These are phyloP conservation scores for Alternaria dauci DNA, from an alignment of 2,329 filamentous ascomycete genomes.

Conservation along the genomic window DNA sequence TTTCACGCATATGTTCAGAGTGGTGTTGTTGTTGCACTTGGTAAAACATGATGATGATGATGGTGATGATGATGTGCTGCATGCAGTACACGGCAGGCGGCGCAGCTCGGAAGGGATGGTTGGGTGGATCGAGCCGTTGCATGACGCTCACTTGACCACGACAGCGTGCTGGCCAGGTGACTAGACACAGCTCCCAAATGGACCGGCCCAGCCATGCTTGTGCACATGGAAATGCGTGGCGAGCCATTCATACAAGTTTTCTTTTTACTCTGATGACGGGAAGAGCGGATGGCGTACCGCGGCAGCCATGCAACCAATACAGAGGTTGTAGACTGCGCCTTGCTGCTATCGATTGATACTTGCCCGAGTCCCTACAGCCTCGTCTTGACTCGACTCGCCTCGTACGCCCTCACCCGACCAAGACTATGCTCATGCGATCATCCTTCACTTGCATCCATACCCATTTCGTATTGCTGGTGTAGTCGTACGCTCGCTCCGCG, in stretches of 20 bases:
- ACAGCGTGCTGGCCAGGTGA: background rate
- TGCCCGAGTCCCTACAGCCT: constrained; percentile 1
- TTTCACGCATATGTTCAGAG: background rate
- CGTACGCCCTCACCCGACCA: background rate
- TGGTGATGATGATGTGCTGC: too few species aligned
- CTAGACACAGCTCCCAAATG: background rate
- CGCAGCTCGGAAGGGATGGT: background rate
- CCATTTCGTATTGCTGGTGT: constrained; percentile 7
- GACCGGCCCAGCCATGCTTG: constrained; percentile 8
- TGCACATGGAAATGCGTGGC: constrained; percentile 10
- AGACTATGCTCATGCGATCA: constrained; percentile 17
- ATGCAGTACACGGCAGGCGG: background rate
- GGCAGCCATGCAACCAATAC: constrained; percentile 9
- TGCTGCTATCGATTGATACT: constrained; percentile 10
- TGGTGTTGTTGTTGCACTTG: background rate
- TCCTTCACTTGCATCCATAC: background rate
- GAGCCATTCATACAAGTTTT: constrained; percentile 5
- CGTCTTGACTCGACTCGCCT: background rate
- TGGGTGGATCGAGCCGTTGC: background rate
- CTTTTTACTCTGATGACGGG: constrained; percentile 7
- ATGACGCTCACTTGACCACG: constrained; percentile 9
- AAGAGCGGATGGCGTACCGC: constrained; percentile 6
- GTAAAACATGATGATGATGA: background rate
- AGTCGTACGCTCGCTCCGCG: background rate
- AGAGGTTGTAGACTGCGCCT: constrained; percentile 6